phyloP scores from a whole-genome alignment of 768 basidiomycete genomes.

The Leccinum rimulosum region DNA sequence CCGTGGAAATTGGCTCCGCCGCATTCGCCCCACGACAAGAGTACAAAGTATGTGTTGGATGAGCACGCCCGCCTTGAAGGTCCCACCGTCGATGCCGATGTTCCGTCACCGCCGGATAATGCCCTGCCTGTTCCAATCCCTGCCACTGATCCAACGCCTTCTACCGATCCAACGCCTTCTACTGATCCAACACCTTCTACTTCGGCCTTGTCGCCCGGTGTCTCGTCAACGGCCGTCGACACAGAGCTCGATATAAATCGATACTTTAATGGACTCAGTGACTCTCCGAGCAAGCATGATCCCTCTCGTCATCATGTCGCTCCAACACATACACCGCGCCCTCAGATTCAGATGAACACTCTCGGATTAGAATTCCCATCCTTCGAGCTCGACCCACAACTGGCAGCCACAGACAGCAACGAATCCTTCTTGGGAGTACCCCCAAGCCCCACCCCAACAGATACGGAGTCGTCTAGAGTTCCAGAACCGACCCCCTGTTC shows the following conservation, averaged over 20 bases:
- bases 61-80: neutral
- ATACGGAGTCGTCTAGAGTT: neutral
- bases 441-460: constrained; percentile 19
- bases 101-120: neutral
- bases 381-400: constrained; percentile 6
- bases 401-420: constrained; percentile 4
- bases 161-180: neutral
- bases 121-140: neutral
- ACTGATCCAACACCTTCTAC: neutral
- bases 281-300: constrained; percentile 18
- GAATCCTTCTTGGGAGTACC: constrained; percentile 30
- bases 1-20: constrained; percentile 16
- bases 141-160: neutral
- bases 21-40: neutral
- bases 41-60: neutral
- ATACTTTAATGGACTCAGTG: constrained; percentile 27
- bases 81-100: neutral
- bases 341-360: constrained; percentile 1
- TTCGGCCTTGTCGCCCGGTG: neutral
- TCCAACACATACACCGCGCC: constrained; percentile 10
- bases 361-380: constrained; percentile 6
- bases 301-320: neutral
- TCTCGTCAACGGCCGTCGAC: constrained; percentile 8
- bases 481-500: neutral
- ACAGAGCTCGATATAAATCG: constrained; percentile 25